Base-by-base conservation (phyloP, 2,329 filamentous ascomycete genomes). In the Fusarium subglutinans region DNA sequence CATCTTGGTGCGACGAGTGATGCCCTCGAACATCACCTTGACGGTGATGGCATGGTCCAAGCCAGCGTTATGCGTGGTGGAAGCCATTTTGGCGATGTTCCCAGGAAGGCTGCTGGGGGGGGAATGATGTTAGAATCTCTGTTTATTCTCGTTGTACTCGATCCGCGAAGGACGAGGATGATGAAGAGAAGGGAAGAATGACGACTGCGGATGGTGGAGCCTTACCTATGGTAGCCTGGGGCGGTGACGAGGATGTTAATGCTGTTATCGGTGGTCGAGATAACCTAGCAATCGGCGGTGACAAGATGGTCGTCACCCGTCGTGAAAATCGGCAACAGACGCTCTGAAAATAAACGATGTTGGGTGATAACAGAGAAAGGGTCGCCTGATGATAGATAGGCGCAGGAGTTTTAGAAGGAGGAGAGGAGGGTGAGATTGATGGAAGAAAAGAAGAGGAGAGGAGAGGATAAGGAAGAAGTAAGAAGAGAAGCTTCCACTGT, bases 1-100 rank as follows among this genome's bases (percentile, higher is more conserved):
- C 74, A 98, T 89, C 89, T 97, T 98, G 86, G 97, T 93, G 78
- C 95, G 93, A 79, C 93, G 91, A 79, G 91, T 93, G 79, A 85
- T 86, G 68, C 94, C 94, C 80, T 95, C 90, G 80, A 93, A 90
- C 79, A 90, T 89, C 80, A 97, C 89, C 87, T 98, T 98, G 85
- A 98, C 87, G 75, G 93, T 94, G 83, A 98, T 93, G 72, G 79
- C 73, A 75, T 79, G 73, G 58, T 83, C 82, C 40, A 78, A 76
- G 47, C 71, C 72, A 35, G 76, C 53, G 70, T 66, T 68, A 43
- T 76, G 61, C 40, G 70, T 38, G 30, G 69, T 63, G 45, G 80
- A 75, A 71, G 80, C 76, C 80, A 82, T 82, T 66, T 63, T 68
- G 63, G 59, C 33, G 35, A 44, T 48, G 22, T 38, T 55, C 55